Evolutionary conservation across 2,329 filamentous ascomycete genomes (phyloP).

Genomic region (Pseudogymnoascus sp.): DNA sequence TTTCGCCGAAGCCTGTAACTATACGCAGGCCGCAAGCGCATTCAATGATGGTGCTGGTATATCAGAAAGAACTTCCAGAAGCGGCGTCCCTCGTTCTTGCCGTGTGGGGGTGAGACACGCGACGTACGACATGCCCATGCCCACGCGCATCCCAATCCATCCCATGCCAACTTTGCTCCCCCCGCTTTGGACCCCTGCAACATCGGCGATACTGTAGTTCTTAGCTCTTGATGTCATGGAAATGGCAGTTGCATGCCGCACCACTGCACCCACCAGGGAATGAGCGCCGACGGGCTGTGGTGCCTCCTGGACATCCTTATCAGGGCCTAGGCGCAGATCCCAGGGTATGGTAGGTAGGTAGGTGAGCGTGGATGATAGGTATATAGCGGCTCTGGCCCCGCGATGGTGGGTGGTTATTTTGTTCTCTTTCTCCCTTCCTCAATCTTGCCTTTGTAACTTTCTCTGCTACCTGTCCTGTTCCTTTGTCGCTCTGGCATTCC

Average conservation of each 20-base stretch:
- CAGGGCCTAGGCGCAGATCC: background rate
- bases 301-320: background rate
- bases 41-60: background rate
- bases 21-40: background rate
- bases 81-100: slow-evolving; percentile 1
- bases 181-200: background rate
- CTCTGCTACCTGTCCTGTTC: background rate
- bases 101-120: background rate
- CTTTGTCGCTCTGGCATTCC: background rate
- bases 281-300: background rate
- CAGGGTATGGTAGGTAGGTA: background rate
- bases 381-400: background rate
- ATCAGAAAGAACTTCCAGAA: background rate
- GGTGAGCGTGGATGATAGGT: background rate
- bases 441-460: background rate
- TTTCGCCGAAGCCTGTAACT: background rate
- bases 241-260: background rate
- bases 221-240: background rate
- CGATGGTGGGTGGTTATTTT: background rate
- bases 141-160: background rate
- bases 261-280: background rate
- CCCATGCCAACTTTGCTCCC: background rate
- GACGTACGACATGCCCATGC: background rate
- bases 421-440: background rate
- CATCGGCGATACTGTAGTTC: background rate